Conservation (phyloP, 2,329 filamentous ascomycete species). For the Neocucurbitaria cava region DNA sequence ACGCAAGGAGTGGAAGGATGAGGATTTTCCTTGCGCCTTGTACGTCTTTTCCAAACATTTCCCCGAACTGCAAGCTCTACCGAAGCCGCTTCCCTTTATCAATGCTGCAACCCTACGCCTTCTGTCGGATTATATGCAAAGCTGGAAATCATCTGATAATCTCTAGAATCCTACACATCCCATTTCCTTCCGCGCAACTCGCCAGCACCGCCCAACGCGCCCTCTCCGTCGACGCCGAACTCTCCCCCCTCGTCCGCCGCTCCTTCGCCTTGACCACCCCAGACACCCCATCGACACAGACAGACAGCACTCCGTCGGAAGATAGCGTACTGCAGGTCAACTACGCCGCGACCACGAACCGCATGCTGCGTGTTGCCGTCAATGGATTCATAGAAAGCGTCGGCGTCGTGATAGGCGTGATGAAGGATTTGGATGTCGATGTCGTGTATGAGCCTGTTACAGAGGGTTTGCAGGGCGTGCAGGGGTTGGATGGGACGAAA, state of each 20-base stretch:
- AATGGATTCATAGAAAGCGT: constrained; percentile 96
- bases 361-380: constrained; percentile 94
- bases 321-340: constrained; percentile 69
- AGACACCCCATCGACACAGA: neutral
- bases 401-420: constrained; percentile 82
- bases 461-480: constrained; percentile 63
- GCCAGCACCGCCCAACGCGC: constrained; percentile 77
- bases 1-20: constrained; percentile 16
- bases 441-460: constrained; percentile 64
- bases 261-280: constrained; percentile 66
- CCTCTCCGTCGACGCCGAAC: constrained; percentile 84
- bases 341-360: constrained; percentile 89
- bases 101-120: neutral
- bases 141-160: neutral
- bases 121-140: too few relatives aligned
- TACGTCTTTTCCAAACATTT: constrained; percentile 18
- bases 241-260: constrained; percentile 82
- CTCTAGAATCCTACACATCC: constrained; percentile 73
- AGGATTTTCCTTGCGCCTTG: constrained; percentile 51
- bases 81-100: neutral
- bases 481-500: constrained; percentile 80
- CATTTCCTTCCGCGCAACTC: constrained; percentile 81
- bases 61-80: too few relatives aligned
- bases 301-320: constrained; percentile 11
- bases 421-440: constrained; percentile 89